These are phyloP conservation scores for Keithomyces neogunnii DNA, from an alignment of 2,329 filamentous ascomycete genomes.

Conservation along the genomic window DNA sequence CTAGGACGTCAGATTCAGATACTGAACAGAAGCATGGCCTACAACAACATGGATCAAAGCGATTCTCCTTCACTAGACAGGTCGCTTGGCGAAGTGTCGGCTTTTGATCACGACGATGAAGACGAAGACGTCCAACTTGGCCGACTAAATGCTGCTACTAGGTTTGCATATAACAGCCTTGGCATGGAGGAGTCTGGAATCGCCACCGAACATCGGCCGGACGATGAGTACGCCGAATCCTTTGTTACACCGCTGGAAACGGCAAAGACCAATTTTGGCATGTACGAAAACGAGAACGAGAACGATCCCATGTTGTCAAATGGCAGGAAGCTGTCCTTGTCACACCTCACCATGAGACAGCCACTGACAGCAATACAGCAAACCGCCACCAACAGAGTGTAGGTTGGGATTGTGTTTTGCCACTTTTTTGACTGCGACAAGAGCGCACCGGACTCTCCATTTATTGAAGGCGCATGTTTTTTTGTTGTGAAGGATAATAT, in stretches of 20 bases:
- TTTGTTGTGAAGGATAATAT: neutral
- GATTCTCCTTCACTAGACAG: slow-evolving; percentile 26
- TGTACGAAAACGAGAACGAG: slow-evolving; percentile 32
- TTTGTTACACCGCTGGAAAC: slow-evolving; percentile 43
- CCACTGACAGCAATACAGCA: slow-evolving; percentile 14
- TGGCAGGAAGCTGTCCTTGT: slow-evolving; percentile 56
- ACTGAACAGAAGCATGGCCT: slow-evolving; percentile 29
- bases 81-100: slow-evolving; percentile 28
- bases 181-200: slow-evolving; percentile 27
- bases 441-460: neutral
- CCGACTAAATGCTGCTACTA: neutral
- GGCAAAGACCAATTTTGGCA: slow-evolving; percentile 31
- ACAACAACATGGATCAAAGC: slow-evolving; percentile 12
- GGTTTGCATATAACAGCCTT: neutral
- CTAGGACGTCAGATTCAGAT: slow-evolving; percentile 42
- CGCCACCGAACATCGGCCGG: slow-evolving; percentile 27
- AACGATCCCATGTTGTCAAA: slow-evolving; percentile 40
- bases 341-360: slow-evolving; percentile 43
- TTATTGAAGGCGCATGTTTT: neutral
- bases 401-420: neutral
- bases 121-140: slow-evolving; percentile 4
- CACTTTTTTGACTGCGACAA: neutral
- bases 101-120: slow-evolving; percentile 33
- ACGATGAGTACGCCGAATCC: slow-evolving; percentile 36
- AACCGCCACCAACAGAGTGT: slow-evolving; percentile 17